These are phyloP conservation scores for Backusella sp. DNA, from an alignment of 192 early-diverging fungal species.

Conservation along the genomic window DNA sequence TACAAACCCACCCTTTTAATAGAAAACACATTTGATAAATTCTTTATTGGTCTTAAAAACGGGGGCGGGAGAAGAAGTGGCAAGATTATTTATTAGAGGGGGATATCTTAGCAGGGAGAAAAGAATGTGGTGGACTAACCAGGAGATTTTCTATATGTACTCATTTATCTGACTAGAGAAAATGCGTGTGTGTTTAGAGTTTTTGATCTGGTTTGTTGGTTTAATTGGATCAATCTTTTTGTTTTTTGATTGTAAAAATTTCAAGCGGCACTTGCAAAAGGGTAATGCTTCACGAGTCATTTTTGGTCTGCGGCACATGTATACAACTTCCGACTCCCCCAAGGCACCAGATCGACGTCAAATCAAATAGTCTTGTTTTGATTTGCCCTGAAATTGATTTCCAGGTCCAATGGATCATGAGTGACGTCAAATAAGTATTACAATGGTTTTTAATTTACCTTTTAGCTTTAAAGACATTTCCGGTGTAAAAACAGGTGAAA, in stretches of 20 bases:
- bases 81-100: not conserved
- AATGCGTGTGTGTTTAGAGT: not conserved
- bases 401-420: not conserved
- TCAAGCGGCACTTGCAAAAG: conserved; percentile 12
- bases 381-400: conserved; percentile 9
- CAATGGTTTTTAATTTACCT: not conserved
- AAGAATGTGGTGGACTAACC: not conserved
- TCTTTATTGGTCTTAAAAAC: not conserved
- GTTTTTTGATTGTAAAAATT: not conserved
- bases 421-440: conserved; percentile 18
- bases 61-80: not conserved
- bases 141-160: not conserved
- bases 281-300: conserved; percentile 19
- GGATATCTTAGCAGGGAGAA: not conserved
- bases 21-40: conserved; percentile 4
- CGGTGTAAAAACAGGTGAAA: not conserved
- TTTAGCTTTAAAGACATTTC: not conserved
- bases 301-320: conserved; percentile 12
- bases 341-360: conserved; percentile 18
- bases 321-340: not conserved
- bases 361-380: not conserved
- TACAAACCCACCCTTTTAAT: not conserved
- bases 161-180: not conserved
- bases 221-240: not conserved
- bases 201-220: not conserved